Base-by-base conservation (phyloP, 169 alveolate species). In the Cryptosporidium viatorum region DNA sequence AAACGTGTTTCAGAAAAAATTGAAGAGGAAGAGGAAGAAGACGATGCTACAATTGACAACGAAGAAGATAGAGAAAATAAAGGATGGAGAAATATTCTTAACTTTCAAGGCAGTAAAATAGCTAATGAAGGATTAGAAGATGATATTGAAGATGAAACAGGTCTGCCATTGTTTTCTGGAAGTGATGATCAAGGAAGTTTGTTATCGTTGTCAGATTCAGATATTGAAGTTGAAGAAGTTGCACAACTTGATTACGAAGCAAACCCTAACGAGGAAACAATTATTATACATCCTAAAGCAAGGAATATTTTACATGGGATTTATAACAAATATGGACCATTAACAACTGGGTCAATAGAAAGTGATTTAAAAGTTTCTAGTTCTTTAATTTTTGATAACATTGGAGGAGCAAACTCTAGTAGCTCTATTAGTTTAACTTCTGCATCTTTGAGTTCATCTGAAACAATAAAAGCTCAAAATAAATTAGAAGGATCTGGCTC, bases 261-360 rank as follows among this genome's bases (percentile, higher is more conserved):
- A n/a, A 80, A 80, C 51, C 89, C 89, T 3, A 50, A 80, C 43
- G 89, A 80, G 43, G 89, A 80, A 16, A 80, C 62, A n/a, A 18
- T 26, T 14, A 80, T 80, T 26, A 80, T 80, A 41, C 89, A 80
- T 12, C 89, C 89, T 4, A 62, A 48, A 62, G 58, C 89, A 23
- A 80, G 89, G 37, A 80, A 80, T 67, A 80, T 80, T 80, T 16
- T 80, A 29, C 73, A 80, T 67, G 89, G 89, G 6, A 51, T 80
- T 3, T 80, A 80, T 41, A 60, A 80, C 51, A 80, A 80, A 62
- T 80, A 80, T 62, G 89, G 89, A 5, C 89, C 89, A 14, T 8
- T 62, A 26, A 59, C 75, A 10, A 80, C 75, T 39, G 73, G 75
- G 1, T 80, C 89, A 4, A 37, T 23, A 41, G 89, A 80, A 45